Evolutionary conservation across 768 basidiomycete genomes (phyloP), one percentile per base, ranked within the genome.

Genomic region (Pleurotus giganteus): DNA sequence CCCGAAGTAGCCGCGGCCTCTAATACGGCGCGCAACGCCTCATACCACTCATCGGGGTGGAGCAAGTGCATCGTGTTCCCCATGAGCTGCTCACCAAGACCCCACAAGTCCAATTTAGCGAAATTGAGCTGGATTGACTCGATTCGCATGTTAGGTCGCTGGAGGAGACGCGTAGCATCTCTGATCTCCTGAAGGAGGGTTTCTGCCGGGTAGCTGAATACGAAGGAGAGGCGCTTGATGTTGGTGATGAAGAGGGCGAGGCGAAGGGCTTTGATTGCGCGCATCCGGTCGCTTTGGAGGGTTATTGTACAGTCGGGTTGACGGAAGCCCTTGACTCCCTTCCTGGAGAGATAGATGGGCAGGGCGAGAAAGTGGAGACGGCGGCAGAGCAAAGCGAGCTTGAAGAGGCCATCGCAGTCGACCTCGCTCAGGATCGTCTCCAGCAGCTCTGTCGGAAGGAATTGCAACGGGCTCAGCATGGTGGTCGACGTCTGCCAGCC

Each of bases 381-480:
- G 26, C 60, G 58, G 11, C 61, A 70, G 19, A 64, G 50, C 34
- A 61, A 49, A 2, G 62, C 56, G 17, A 69, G 54, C 1, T 31
- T 17, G 55, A 54, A 63, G 4, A 72, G 53, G 32, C 64, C 62
- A 36, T 64, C 61, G 1, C 49, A 45, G 2, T 56, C 49, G 15
- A 67, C 52, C 24, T 62, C 45, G 27, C 59, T 60, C 31, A 66
- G 50, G 26, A 70, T 53, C 21, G 46, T 43, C 51, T 66, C 57
- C n/a, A 69, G 53, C 32, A 69, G 59, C 53, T 72, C 70, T 17
- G 63, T 66, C 1, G 70, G 70, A n/a, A 72, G 56, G 44, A 62
- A 17, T 8, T 7, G n/a, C 39, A 41, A 21, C 8, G 39, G 5
- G 19, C 17, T 41, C n/a, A n/a, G n/a, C 39, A 41, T 41, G 39